phyloP scores from a whole-genome alignment of 768 basidiomycete species.

The Sarcomyxa edulis region DNA sequence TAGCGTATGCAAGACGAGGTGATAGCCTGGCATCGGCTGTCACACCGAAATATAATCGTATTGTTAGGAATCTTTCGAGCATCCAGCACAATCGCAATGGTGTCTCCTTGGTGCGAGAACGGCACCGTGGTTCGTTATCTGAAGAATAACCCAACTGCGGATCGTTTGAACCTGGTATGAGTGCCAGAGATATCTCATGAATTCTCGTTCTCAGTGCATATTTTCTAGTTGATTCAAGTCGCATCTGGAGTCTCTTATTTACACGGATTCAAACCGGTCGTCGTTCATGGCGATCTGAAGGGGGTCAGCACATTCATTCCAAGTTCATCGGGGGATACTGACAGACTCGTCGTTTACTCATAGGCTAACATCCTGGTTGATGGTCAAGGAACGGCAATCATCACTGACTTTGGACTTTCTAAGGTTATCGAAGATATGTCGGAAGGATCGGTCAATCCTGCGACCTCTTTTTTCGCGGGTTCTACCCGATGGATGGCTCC shows the following conservation, averaged over 20 bases:
- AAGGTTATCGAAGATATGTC: conserved; percentile 51
- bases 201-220: conserved; percentile 1
- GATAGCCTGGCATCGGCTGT: conserved; percentile 51
- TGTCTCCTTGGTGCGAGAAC: conserved; percentile 60
- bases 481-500: conserved; percentile 55
- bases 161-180: conserved; percentile 42
- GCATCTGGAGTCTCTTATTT: conserved; percentile 55
- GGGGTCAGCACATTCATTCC: conserved; percentile 37
- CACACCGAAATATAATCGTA: conserved; percentile 49
- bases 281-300: conserved; percentile 61
- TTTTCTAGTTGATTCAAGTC: conserved; percentile 41
- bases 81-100: conserved; percentile 51
- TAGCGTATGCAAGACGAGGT: conserved; percentile 56
- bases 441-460: conserved; percentile 27
- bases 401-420: conserved; percentile 60
- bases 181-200: conserved; percentile 10
- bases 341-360: neutral
- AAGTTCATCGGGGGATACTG: no score
- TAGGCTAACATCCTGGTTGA: conserved; percentile 57
- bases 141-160: conserved; percentile 30
- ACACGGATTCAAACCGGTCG: conserved; percentile 46
- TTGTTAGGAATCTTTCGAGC: conserved; percentile 51
- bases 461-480: conserved; percentile 40
- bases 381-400: conserved; percentile 44
- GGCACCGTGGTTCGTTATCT: conserved; percentile 51